Base-by-base conservation (phyloP, 1,284 basidiomycete genomes). In the Trichosporon faecale region DNA sequence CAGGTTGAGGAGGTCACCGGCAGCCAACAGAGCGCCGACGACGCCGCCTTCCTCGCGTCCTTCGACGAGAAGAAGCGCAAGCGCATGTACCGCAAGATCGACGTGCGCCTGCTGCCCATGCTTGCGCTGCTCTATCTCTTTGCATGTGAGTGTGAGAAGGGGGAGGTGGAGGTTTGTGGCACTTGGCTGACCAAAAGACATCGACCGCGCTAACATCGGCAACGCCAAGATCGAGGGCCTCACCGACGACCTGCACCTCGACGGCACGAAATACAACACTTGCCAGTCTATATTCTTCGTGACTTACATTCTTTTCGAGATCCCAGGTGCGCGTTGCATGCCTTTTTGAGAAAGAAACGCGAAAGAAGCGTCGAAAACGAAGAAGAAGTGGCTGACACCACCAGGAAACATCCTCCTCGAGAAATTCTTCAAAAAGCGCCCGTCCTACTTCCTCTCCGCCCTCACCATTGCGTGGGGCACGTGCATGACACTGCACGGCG, bases 81-180 rank as follows among this genome's bases (percentile, higher is more conserved):
- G 55, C 33, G 44, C 31, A 64, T 70, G 66, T 64, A 66, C 55
- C 69, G 69, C 66, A 70, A 70, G 64, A 65, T 70, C 61, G 77
- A 78, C 66, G 65, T 68, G 14, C 69, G 72, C 21, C 68, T 78
- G 18, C 70, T 78, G 1, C 76, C 76, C 18, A 74, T 73, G 73
- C 72, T 79, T 2, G 55, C 72, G 0, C 86, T 92, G 70, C 80
- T 93, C 70, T 92, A 92, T 81, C 85, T 91, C n/a, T 80, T 91
- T 63, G 89, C 89, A 74, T 91, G 63, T 76, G 91, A 93, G 82
- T 87, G 91, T 67, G 1, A 3, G 4, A 16, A 49, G 18, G 33
- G 18, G 12, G 14, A 52, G 25, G 29, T 49, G 40, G 18, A 31
- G 25, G 3, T 6, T 8, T n/a, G 25, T 35, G 60, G 29, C 60